Evolutionary conservation across 257 asterid genomes (phyloP).

Genomic region (Solanum microdontum): DNA sequence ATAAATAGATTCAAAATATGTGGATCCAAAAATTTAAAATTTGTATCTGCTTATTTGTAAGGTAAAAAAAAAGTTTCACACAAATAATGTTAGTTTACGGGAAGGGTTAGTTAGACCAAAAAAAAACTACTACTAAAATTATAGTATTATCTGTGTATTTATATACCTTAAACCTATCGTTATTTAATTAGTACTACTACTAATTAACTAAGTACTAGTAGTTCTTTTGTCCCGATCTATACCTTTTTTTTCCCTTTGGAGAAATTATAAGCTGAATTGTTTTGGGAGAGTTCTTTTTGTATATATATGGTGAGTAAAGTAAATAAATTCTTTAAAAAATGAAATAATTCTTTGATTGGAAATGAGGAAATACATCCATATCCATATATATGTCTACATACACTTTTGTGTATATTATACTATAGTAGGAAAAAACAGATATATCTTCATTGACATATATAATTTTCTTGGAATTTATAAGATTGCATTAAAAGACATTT

Average conservation of each 20-base stretch:
- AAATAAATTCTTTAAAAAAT: neutral
- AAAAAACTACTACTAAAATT: neutral
- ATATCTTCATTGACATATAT: neutral
- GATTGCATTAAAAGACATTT: too few relatives aligned
- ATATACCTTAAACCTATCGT: neutral
- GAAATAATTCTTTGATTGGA: neutral
- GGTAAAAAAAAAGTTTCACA: too few relatives aligned
- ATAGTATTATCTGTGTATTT: neutral
- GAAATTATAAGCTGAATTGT: neutral
- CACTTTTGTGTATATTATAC: neutral
- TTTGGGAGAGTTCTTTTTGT: neutral
- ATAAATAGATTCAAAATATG: neutral
- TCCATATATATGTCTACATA: neutral
- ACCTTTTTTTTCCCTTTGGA: neutral
- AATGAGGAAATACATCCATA: neutral
- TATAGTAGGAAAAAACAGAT: too few relatives aligned
- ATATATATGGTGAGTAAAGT: neutral
- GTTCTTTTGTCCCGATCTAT: neutral
- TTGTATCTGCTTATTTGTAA: too few relatives aligned
- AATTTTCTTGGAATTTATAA: too few relatives aligned
- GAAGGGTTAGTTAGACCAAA: neutral
- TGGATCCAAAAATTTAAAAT: neutral
- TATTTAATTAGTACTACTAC: neutral
- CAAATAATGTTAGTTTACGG: neutral
- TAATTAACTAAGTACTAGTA: neutral